A percentile compares a stretch with the other conserved stretches of the same genome.
Conservation (phyloP, 1,284 basidiomycete species). For the Meira miltonrushii region DNA sequence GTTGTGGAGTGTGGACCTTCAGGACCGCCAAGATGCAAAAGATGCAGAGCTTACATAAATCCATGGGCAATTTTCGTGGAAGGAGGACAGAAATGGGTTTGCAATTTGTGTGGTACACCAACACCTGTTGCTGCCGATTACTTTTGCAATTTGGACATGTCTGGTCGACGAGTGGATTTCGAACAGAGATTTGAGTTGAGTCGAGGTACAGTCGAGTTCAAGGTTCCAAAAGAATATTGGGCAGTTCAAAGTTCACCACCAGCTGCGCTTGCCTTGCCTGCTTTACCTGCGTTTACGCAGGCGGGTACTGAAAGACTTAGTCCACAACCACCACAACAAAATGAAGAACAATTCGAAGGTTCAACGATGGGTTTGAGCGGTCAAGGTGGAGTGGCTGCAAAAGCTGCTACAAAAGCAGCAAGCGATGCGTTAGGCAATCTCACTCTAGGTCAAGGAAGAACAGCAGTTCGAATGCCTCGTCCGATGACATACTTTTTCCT, state of each 20-base stretch:
- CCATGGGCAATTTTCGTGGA: conserved; percentile 85
- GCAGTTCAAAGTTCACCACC: conserved; percentile 58
- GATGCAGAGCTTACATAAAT: conserved; percentile 88
- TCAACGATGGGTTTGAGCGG: conserved; percentile 43
- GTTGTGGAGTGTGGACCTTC: conserved; percentile 62
- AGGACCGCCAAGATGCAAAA: conserved; percentile 79
- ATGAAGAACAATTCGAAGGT: conserved; percentile 30
- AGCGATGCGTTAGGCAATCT: conserved; percentile 47
- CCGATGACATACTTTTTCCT: conserved; percentile 79
- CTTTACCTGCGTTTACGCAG: conserved; percentile 35
- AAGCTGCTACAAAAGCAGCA: conserved; percentile 33
- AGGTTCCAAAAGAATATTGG: conserved; percentile 81
- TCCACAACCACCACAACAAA: conserved; percentile 22
- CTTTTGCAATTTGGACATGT: conserved; percentile 77
- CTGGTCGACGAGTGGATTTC: conserved; percentile 76
- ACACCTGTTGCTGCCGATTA: conserved; percentile 69
- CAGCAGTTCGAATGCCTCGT: conserved; percentile 45
- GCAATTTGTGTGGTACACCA: conserved; percentile 80
- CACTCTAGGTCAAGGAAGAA: conserved; percentile 43
- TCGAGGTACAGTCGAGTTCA: conserved; percentile 87
- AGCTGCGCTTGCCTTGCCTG: conserved; percentile 32
- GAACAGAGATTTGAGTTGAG: conserved; percentile 77
- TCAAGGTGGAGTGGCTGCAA: conserved; percentile 39
- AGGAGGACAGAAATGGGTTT: conserved; percentile 81
- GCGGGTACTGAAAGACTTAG: conserved; percentile 39